Evolutionary conservation across 2,329 filamentous ascomycete species (phyloP), one percentile per base, ranked within the genome.

Genomic region (Zymoseptoria ardabiliae): DNA sequence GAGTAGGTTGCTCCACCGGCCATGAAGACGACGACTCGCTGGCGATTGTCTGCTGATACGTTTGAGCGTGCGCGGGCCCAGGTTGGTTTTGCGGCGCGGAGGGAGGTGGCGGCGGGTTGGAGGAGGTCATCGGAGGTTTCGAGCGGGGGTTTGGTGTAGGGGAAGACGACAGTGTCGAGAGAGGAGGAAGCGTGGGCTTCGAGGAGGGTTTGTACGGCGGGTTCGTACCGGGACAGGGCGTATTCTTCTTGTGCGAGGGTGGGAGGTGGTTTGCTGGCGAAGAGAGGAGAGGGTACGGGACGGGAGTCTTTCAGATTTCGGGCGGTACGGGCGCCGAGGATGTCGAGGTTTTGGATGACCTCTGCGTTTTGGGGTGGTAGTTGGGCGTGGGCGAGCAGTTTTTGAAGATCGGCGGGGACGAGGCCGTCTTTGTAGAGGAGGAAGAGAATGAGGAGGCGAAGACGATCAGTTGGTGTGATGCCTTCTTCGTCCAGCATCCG

Each of bases 1-100:
- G 90, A 91, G 73, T 93, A 96, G 0, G 94, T 97, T 20, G 94
- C 94, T 51, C 94, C 94, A 53, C 94, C 94, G 1, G 93, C 94
- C 82, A 97, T 88, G 72, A 96, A 97, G 17, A 97, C 87, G 60
- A 99, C 89, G 57, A 97, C 82, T 56, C 94, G 86, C 73, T 99
- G 94, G 56, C 88, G 85, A 65, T 92, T 95, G 72, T 97, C 93
- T 61, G 81, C 84, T 60, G 79, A 86, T 20, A 64, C 63, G 23
- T 65, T 70, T 52, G 88, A 82, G 50, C 91, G 86, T 9, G 89
- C 87, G 56, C 90, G 90, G 1, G 94, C 94, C 94, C 94, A 99
- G 50, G 92, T 96, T 1, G 93, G 94, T 69, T 96, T 95, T 17
- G 91, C 91, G 9, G 90, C 90, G 59, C 94, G 88, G 22, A 99